phyloP scores from a whole-genome alignment of 805 yeast genomes.

The Yarrowia keelungensis region DNA sequence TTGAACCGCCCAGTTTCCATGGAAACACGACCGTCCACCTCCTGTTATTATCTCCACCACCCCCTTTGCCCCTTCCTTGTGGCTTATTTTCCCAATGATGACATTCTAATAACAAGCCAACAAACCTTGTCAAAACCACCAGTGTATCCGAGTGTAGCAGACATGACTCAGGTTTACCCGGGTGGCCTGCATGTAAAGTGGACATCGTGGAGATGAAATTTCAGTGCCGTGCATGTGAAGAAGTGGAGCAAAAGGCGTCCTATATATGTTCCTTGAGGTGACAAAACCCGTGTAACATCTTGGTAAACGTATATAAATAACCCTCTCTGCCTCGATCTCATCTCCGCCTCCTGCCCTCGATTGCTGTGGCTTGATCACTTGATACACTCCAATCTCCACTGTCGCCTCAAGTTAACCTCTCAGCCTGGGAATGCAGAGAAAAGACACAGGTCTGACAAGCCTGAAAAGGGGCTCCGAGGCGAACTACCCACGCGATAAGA shows the following conservation, averaged over 20 bases:
- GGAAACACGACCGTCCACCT: too few species aligned
- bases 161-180: conserved; percentile 29
- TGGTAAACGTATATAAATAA: too few species aligned
- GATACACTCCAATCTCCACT: background rate
- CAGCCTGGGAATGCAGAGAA: conserved; percentile 5
- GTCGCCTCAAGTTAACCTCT: background rate
- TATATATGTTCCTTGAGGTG: too few species aligned
- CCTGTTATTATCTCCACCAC: background rate
- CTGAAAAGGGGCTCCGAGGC: too few species aligned
- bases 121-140: background rate
- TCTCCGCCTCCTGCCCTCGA: too few species aligned
- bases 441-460: too few species aligned
- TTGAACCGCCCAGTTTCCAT: too few species aligned
- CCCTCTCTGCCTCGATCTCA: too few species aligned
- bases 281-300: too few species aligned
- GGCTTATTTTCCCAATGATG: conserved; percentile 6
- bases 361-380: conserved; percentile 4
- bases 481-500: background rate
- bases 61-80: background rate
- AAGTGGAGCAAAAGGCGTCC: too few species aligned
- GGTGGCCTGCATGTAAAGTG: conserved; percentile 1
- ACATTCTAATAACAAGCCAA: background rate
- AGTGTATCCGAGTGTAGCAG: background rate
- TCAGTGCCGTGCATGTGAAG: background rate
- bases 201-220: background rate